Evolutionary conservation across 768 basidiomycete genomes (phyloP), one percentile per base, ranked within the genome.

Genomic region (Mycena floridula): DNA sequence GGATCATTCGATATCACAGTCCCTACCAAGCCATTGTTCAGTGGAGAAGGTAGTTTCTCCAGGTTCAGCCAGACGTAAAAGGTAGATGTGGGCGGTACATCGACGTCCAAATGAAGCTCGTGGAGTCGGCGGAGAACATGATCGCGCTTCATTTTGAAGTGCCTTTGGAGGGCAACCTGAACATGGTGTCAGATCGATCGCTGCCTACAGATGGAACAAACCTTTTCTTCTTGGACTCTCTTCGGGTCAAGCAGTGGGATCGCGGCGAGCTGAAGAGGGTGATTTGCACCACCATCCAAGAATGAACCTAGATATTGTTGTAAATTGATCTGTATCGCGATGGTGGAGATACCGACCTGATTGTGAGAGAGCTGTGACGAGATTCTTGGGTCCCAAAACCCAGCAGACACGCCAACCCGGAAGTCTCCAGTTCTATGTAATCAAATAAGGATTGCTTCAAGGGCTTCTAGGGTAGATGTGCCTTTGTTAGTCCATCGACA

Each of bases 1-100:
- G n/a, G n/a, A n/a, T n/a, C n/a, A n/a, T n/a, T n/a, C n/a, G 12
- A 30, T 8, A 23, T 20, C 25, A 56, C 65, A 4, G 38, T 13
- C 13, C 68, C 5, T 49, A 88, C 85, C 56, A 96, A 67, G 16
- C 93, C 93, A 55, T 89, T 90, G 67, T 92, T 90, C 36, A 96
- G 59, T 6, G 94, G 94, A 4, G 78, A 54, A 7, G 89, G 86
- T 38, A 96, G 74, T 44, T 71, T 72, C 59, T 83, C 83, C 18
- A 95, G 72, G 65, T 89, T 88, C 47, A 94, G 76, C 92, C 94
- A 96, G 59, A 96, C 81, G 64, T 97, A 96, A 67, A 96, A 97
- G 2, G 94, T 96, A 44, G 82, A 81, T 16, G 68, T 69, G 5
- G 89, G 91, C 32, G 85, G 84, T 44, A 88, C 65, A 37, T 77